Evolutionary conservation across 2,329 filamentous ascomycete genomes (phyloP), one percentile per base, ranked within the genome.

Genomic region (Xylariaceae sp.): DNA sequence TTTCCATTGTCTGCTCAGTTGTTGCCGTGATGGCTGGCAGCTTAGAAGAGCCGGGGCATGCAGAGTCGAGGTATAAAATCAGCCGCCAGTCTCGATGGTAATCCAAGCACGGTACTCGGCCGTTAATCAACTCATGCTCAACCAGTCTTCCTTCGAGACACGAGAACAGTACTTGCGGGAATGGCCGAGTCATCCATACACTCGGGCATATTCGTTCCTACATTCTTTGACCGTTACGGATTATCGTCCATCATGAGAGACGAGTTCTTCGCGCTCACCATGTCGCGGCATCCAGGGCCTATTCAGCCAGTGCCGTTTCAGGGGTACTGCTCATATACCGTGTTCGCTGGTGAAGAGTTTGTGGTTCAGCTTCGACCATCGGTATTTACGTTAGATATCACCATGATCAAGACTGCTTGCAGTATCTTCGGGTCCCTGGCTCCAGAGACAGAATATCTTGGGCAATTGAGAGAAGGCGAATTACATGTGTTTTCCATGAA

Each of bases 311-410:
- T 72, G 6, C 64, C 72, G 5, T 72, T 72, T 4, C 80, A 82
- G 63, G 80, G 80, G 15, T 81, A 79, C 61, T 83, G 80, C 63
- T 82, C 80, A 1, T 77, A 81, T 64, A 82, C 80, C 0, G 61
- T 82, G 5, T 68, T 72, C 23, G 69, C 79, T 13, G 74, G 73
- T 8, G 61, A 69, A 3, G 66, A 73, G n/a, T 65, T 61, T 10
- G 68, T 80, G 51, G 63, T 82, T 3, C 81, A 83, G 66, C 81
- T 83, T 61, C 76, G 81, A 2, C 79, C 80, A 5, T 51, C 63
- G 0, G 69, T 66, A 2, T 77, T 81, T 64, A 70, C 65, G 41
- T 69, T 83, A 7, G 72, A 82, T 57, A 66, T 76, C 15, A 56
- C 56, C 0, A 68, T 78, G 11, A 71, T 74, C 10, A 58, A 60